Evolutionary conservation across 805 yeast species (phyloP).

Genomic region (Metschnikowia hibisci): DNA sequence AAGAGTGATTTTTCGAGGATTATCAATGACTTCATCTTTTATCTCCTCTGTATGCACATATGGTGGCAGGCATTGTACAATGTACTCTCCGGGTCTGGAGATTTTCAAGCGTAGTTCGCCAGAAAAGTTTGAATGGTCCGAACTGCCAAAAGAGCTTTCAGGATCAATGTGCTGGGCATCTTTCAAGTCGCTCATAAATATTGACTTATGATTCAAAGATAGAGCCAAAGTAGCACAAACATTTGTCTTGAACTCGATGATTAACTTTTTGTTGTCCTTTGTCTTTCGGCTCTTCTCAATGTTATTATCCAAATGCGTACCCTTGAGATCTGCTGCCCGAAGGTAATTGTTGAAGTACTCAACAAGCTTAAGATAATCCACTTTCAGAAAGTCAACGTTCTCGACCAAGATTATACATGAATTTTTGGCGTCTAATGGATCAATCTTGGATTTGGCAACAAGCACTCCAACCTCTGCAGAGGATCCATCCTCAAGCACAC

Average conservation of each 20-base stretch:
- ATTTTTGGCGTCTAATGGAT: slow-evolving; percentile 36
- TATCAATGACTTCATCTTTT: slow-evolving; percentile 35
- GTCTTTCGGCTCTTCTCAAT: slow-evolving; percentile 32
- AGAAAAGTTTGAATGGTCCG: neutral
- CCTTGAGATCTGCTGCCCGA: slow-evolving; percentile 39
- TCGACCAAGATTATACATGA: slow-evolving; percentile 30
- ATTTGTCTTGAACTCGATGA: slow-evolving; percentile 50
- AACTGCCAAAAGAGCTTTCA: neutral
- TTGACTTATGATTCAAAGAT: slow-evolving; percentile 36
- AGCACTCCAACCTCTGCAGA: slow-evolving; percentile 25
- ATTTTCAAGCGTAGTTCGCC: slow-evolving; percentile 10
- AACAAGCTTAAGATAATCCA: slow-evolving; percentile 37
- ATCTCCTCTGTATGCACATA: slow-evolving; percentile 19
- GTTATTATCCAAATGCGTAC: slow-evolving; percentile 30
- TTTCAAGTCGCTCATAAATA: slow-evolving; percentile 30
- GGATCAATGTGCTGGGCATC: slow-evolving; percentile 7
- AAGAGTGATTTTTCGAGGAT: slow-evolving; percentile 45
- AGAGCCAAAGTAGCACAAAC: slow-evolving; percentile 53
- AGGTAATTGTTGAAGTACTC: slow-evolving; percentile 45
- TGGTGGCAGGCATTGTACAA: slow-evolving; percentile 25
- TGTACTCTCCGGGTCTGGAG: slow-evolving; percentile 36
- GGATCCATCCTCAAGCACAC: slow-evolving; percentile 34
- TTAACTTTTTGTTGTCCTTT: slow-evolving; percentile 35
- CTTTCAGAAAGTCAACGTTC: slow-evolving; percentile 29
- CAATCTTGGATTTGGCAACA: slow-evolving; percentile 33